Evolutionary conservation across 2,329 filamentous ascomycete species (phyloP).

Genomic region (Ascochyta viciae-villosae): DNA sequence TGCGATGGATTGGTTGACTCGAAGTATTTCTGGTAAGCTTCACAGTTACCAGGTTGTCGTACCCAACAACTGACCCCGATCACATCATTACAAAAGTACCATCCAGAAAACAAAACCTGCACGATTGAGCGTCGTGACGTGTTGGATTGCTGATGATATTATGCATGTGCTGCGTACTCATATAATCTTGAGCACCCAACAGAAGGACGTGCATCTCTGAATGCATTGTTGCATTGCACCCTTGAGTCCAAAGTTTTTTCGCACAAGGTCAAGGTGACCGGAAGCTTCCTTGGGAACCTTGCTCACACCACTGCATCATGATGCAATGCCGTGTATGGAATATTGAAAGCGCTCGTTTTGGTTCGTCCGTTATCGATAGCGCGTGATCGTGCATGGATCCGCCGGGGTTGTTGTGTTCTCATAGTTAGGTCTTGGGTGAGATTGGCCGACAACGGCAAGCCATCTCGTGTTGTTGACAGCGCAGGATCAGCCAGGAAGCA

Average conservation of each 20-base stretch:
- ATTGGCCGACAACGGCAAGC: conserved; percentile 17
- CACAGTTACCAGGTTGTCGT: neutral
- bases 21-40: neutral
- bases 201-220: neutral
- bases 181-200: neutral
- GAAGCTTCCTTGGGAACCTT: neutral
- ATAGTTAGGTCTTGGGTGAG: conserved; percentile 13
- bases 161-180: neutral
- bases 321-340: conserved; percentile 15
- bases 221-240: neutral
- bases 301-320: conserved; percentile 11
- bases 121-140: neutral
- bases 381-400: conserved; percentile 20
- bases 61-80: neutral
- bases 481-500: neutral
- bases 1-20: neutral
- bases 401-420: conserved; percentile 12
- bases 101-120: neutral
- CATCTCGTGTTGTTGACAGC: conserved; percentile 20
- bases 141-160: neutral
- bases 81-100: neutral
- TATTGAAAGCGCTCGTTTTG: conserved; percentile 28
- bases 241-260: neutral
- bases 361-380: conserved; percentile 31
- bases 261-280: neutral